Evolutionary conservation across 139 green algal species (phyloP), one percentile per base, ranked within the genome.

Genomic region (Coelastrella sp.): DNA sequence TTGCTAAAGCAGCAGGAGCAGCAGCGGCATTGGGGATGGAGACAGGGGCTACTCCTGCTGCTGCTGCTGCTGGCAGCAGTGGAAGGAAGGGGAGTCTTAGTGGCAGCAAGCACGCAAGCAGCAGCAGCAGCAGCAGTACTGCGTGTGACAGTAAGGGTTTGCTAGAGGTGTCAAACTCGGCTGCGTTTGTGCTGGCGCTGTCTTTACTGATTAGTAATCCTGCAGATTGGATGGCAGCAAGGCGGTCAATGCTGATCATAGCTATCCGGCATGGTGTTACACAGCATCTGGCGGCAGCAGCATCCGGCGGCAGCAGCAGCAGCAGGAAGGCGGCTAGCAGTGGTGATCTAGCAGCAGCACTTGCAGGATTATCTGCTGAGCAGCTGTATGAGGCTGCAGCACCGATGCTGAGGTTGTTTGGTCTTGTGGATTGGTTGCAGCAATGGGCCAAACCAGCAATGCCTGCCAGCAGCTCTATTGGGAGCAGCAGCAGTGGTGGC

Each of bases 361-460:
- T 22, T 57, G 4, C 83, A 60, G 58, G n/a, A 19, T 68, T 89
- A 58, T 75, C 57, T 19, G 73, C 74, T 57, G 74, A n/a, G 10
- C 6, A 73, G 58, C 73, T 89, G 58, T 83, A 74, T 73, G 73
- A 60, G 14, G 85, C 85, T 64, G 73, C 58, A 19, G 73, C 85
- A 8, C 85, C 85, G 2, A 83, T 82, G 73, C 11, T 89, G 57
- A 61, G 85, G 20, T 54, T 89, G 73, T 83, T 89, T 77, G 73
- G 68, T 20, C 10, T 75, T 2, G 73, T 89, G n/a, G 85, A 89
- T n/a, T 82, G 73, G 85, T 68, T 89, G 73, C 85, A 89, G 73
- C 73, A 83, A n/a, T 89, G 85, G 85, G 73, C 85, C 16, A 89
- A 89, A 17, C 85, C 85, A 3, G 20, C 8, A 10, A 56, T 22